Base-by-base conservation (phyloP, 1,139 yeast genomes). In the Pichia sp. region DNA sequence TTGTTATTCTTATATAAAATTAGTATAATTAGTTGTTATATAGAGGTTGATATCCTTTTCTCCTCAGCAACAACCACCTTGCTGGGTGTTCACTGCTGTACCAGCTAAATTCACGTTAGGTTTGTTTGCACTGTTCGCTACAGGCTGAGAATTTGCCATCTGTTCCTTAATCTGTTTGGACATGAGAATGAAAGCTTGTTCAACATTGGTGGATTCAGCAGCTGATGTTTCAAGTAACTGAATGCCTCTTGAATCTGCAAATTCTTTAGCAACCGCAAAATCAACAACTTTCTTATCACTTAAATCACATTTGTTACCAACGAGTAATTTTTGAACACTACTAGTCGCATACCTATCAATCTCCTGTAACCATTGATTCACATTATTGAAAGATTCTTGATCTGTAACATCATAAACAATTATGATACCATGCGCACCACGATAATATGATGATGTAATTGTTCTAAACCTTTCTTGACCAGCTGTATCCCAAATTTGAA, bases 401-500 rank as follows among this genome's bases (percentile, higher is more conserved):
- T 91, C 98, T 39, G 98, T 93, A 40, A 91, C 97, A 63, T 91
- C 98, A 64, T 91, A 91, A 41, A 91, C 98, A 55, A 91, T 91
- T 58, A 91, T 91, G 63, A 91, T 91, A 49, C 98, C 98, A 59
- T 89, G 97, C 20, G 98, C 96, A 41, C 98, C 98, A 62, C 98
- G 82, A 71, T 91, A 91, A 69, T 93, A 91, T 11, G 97, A 86
- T 12, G 96, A 85, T 10, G 98, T 93, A 68, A 91, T 91, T 44
- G 98, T 91, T 68, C 97, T 79, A 70, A 91, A 91, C 56, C 98
- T 74, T 65, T 91, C 98, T 69, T 91, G 98, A 33, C 98, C 98
- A 8, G 98, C 98, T 41, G 98, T 91, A 62, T 91, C 98, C 98
- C 98, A 91, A 61, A 91, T 89, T 68, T 91, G 98, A 58, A 93